phyloP scores from a whole-genome alignment of 2,329 filamentous ascomycete genomes.

The Paecilomyces formosus region DNA sequence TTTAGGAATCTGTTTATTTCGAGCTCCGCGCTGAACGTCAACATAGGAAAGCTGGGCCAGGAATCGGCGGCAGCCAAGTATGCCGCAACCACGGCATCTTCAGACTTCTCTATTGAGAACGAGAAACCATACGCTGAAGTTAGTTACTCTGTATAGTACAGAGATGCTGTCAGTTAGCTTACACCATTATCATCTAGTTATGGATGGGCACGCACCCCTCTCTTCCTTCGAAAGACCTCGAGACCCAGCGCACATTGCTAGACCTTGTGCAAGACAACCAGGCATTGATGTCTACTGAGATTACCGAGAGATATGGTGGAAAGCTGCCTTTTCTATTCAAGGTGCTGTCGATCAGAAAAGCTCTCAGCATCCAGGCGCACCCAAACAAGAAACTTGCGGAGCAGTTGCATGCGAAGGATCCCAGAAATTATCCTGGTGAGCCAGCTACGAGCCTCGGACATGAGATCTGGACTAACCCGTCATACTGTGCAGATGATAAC shows the following conservation, averaged over 20 bases:
- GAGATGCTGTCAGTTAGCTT: conserved; percentile 4
- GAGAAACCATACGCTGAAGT: conserved; percentile 95
- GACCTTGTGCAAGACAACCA: conserved; percentile 84
- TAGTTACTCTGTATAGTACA: conserved; percentile 12
- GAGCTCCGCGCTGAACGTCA: conserved; percentile 20
- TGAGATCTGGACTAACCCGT: background rate
- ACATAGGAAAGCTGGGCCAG: conserved; percentile 71
- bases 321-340: conserved; percentile 97
- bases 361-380: conserved; percentile 93
- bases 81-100: conserved; percentile 72
- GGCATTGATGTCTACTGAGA: conserved; percentile 65
- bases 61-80: conserved; percentile 84
- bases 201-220: conserved; percentile 99
- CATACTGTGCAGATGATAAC: conserved; percentile 64
- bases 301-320: conserved; percentile 66
- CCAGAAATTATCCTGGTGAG: conserved; percentile 78
- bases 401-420: conserved; percentile 73
- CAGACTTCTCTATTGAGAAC: conserved; percentile 67
- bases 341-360: conserved; percentile 91
- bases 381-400: conserved; percentile 93
- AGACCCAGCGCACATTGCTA: conserved; percentile 75
- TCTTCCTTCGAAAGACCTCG: conserved; percentile 83
- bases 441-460: background rate
- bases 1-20: conserved; percentile 18
- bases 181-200: conserved; percentile 48